A percentile compares a stretch with the other conserved stretches of the same genome.
phyloP scores from a whole-genome alignment of 148 eudicot species.

The Gaultheria prostrata region DNA sequence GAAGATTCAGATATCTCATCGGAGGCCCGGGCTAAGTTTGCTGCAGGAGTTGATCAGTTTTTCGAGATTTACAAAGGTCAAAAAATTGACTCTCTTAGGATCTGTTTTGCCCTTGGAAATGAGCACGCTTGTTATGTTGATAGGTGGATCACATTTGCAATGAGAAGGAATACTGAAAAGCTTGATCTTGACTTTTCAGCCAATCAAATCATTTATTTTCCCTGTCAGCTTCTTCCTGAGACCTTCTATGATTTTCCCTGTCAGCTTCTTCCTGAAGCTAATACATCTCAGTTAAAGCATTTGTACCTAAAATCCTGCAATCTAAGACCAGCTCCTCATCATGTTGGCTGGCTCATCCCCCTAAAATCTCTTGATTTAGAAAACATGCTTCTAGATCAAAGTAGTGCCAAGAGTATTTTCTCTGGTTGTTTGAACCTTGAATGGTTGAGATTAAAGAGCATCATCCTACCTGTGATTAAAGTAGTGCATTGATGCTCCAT shows the following conservation, averaged over 20 bases:
- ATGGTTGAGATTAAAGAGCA: conserved; percentile 17
- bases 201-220: background rate
- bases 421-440: conserved; percentile 17
- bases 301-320: conserved; percentile 17
- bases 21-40: conserved; percentile 13
- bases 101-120: conserved; percentile 11
- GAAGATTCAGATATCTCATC: conserved; percentile 8
- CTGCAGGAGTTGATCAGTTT: conserved; percentile 7
- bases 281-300: conserved; percentile 14
- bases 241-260: conserved; percentile 6
- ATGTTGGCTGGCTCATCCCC: background rate
- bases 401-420: conserved; percentile 9
- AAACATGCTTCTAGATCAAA: background rate
- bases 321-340: conserved; percentile 17
- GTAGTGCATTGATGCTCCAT: conserved; percentile 10
- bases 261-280: conserved; percentile 8
- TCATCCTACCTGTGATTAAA: conserved; percentile 12
- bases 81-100: conserved; percentile 1
- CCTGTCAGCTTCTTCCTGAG: conserved; percentile 4
- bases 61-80: conserved; percentile 14
- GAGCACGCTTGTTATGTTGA: conserved; percentile 10
- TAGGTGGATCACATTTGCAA: conserved; percentile 17
- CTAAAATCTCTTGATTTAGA: conserved; percentile 11
- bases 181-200: conserved; percentile 11
- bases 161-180: conserved; percentile 14